Base-by-base conservation (phyloP, 805 yeast genomes). In the Yamadazyma takamatsuzukensis region DNA sequence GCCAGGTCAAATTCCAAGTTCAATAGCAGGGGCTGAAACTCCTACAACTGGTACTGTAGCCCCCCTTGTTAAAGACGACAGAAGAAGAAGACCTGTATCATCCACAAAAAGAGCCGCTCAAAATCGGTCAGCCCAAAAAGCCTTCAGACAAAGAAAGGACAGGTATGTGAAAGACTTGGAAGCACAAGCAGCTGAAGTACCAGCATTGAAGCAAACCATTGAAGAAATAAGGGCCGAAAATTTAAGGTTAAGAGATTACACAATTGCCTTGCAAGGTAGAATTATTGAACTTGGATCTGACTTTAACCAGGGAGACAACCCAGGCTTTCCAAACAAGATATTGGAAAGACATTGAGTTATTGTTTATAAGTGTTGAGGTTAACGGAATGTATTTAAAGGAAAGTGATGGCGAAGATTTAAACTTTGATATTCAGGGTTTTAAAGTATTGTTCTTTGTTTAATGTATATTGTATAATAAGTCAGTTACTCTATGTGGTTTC, bases 71-170 rank as follows among this genome's bases (percentile, higher is more conserved):
- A n/a, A n/a, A n/a, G n/a, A n/a, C n/a, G n/a, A 24, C 27, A 14
- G 6, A 9, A 27, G 30, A 27, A 31, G 19, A 19, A 32, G 74
- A 35, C 70, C 72, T 12, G 61, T 81, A 26, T 70, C 79, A 15
- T 72, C 70, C 36, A 76, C 93, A 25, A 86, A 85, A 56, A 76
- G 97, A 42, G 96, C 96, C 2, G 88, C 82, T 6, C 97, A 89
- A 60, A 89, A 89, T 64, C 70, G 97, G 51, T 80, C 77, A 40
- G 96, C 97, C 4, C 97, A 89, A 61, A 76, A 85, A 45, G 95
- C 96, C 6, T 89, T 88, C 61, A 74, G 97, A 52, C 80, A 78
- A 53, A 72, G 96, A 40, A 81, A 84, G 53, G 95, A 88, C 49
- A 72, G 76, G 37, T 80, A 86, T 49, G 78, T 89, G 44, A 82